A percentile compares a stretch with the other conserved stretches of the same genome.
Evolutionary conservation across 1,284 basidiomycete species (phyloP).

Genomic region (Puccinia polysora): DNA sequence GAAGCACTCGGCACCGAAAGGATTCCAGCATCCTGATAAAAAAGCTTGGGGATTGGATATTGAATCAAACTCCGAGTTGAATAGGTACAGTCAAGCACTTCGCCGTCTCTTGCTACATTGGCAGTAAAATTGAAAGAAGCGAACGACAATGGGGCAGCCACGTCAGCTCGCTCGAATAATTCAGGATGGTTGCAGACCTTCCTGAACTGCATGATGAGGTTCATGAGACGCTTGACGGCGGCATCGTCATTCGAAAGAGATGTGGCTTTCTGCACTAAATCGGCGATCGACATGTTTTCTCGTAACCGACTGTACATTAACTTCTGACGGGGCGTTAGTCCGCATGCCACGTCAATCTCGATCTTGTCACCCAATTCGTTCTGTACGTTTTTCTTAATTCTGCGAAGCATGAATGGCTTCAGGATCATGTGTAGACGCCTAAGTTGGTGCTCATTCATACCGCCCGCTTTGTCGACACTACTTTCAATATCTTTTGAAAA

Average conservation of each 20-base stretch:
- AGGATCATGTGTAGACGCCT: constrained; percentile 96
- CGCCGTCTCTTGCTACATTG: constrained; percentile 76
- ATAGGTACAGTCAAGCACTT: constrained; percentile 74
- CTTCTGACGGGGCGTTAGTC: constrained; percentile 87
- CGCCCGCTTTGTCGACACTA: constrained; percentile 79
- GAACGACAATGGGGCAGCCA: constrained; percentile 86
- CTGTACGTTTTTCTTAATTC: constrained; percentile 97
- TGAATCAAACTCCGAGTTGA: constrained; percentile 80
- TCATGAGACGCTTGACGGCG: constrained; percentile 90
- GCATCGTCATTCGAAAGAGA: constrained; percentile 76
- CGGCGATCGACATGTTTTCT: constrained; percentile 88
- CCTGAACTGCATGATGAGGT: constrained; percentile 99
- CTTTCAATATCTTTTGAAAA: constrained; percentile 99
- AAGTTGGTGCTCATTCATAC: constrained; percentile 91
- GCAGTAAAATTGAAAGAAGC: constrained; percentile 75
- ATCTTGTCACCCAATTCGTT: constrained; percentile 99
- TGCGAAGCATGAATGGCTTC: constrained; percentile 97
- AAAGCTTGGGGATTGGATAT: constrained; percentile 67
- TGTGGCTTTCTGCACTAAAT: constrained; percentile 86
- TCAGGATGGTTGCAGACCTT: constrained; percentile 99
- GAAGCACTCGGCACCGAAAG: constrained; percentile 64
- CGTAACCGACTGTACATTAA: constrained; percentile 85
- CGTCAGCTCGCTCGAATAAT: constrained; percentile 94
- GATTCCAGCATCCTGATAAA: constrained; percentile 76
- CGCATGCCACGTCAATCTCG: constrained; percentile 91